Evolutionary conservation across 176 grass and related monocot species (phyloP).

Genomic region (Paspalum vaginatum): DNA sequence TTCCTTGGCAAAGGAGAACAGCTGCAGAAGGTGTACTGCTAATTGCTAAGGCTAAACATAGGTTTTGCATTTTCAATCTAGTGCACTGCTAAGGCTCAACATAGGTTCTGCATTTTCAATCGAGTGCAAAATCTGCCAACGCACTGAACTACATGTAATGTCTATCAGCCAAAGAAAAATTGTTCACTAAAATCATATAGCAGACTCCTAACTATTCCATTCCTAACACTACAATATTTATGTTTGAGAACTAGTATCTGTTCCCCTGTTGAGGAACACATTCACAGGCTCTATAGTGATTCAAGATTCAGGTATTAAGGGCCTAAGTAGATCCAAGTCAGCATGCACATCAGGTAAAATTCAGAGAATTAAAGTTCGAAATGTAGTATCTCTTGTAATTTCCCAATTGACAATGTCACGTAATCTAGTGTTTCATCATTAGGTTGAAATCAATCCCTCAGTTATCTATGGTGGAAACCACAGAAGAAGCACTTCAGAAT

Average conservation of each 20-base stretch:
- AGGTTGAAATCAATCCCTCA: background rate
- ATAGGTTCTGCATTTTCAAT: conserved; percentile 7
- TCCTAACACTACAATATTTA: conserved; percentile 7
- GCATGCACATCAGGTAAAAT: conserved; percentile 13
- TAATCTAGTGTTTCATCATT: conserved; percentile 11
- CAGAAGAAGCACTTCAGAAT: conserved; percentile 6
- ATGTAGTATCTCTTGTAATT: background rate
- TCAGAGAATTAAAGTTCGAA: background rate
- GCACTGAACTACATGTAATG: background rate
- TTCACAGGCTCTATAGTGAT: background rate
- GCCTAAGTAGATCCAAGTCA: background rate
- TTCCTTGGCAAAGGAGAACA: background rate
- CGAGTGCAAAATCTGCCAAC: conserved; percentile 19
- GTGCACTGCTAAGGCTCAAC: background rate
- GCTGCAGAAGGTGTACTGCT: background rate
- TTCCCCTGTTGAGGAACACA: background rate
- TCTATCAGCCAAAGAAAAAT: background rate
- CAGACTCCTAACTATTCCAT: background rate
- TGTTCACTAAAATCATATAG: conserved; percentile 10
- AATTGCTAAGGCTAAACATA: background rate
- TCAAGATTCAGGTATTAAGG: background rate
- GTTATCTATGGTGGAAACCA: conserved; percentile 34
- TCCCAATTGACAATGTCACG: conserved; percentile 2
- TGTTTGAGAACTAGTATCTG: conserved; percentile 3
- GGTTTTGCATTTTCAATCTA: conserved; percentile 20